Percentiles rank a stretch among this genome's conserved stretches.
phyloP scores from a whole-genome alignment of 1,284 basidiomycete genomes.

The Coniophora puteana region DNA sequence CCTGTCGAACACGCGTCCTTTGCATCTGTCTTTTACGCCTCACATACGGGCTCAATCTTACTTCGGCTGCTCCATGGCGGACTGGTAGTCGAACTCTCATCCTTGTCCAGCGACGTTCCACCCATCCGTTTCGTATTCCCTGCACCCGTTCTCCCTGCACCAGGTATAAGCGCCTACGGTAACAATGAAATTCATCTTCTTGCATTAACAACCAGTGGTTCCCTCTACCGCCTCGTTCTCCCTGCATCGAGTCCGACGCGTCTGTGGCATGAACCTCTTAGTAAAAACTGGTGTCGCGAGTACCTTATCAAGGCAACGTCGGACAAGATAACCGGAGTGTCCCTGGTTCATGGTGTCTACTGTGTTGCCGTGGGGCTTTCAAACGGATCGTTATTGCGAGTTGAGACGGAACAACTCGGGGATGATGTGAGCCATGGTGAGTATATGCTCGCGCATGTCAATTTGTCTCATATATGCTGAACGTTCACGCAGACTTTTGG shows the following conservation, averaged over 20 bases:
- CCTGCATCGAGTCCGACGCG: constrained; percentile 49
- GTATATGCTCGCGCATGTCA: constrained; percentile 11
- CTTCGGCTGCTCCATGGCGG: constrained; percentile 75
- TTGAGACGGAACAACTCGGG: constrained; percentile 59
- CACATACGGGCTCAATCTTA: constrained; percentile 63
- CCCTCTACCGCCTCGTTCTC: constrained; percentile 75
- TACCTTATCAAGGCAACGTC: constrained; percentile 57
- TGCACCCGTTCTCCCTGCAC: constrained; percentile 61
- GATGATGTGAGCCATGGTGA: constrained; percentile 54
- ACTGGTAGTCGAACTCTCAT: constrained; percentile 72
- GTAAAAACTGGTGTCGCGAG: constrained; percentile 62
- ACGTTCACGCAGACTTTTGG: constrained; percentile 54
- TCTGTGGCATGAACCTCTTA: constrained; percentile 55
- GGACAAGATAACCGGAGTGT: constrained; percentile 45
- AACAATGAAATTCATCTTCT: constrained; percentile 67
- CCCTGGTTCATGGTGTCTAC: constrained; percentile 68
- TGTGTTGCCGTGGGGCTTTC: constrained; percentile 63
- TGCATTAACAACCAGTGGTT: constrained; percentile 64
- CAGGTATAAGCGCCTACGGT: constrained; percentile 60
- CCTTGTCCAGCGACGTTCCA: constrained; percentile 58
- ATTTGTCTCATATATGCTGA: constrained; percentile 1
- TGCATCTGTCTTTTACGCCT: constrained; percentile 55
- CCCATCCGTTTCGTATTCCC: constrained; percentile 80
- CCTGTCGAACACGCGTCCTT: constrained; percentile 74
- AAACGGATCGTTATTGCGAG: constrained; percentile 69